These are phyloP conservation scores for Thelonectria olida DNA, from an alignment of 2,329 filamentous ascomycete genomes.

Conservation along the genomic window DNA sequence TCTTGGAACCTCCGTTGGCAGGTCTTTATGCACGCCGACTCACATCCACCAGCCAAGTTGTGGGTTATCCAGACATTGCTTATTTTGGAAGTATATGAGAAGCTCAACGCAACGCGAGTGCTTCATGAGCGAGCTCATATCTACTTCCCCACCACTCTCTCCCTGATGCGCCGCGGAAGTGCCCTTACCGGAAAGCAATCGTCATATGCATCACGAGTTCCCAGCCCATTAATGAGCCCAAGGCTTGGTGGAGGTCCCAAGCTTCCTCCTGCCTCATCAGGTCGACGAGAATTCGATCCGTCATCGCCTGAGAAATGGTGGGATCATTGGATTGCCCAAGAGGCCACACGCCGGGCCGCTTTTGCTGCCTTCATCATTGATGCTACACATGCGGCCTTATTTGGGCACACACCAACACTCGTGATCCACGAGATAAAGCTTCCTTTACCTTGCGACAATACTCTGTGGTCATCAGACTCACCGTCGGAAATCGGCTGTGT, in stretches of 20 bases:
- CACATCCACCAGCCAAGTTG: slow-evolving; percentile 39
- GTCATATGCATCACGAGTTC: slow-evolving; percentile 37
- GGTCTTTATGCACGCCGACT: slow-evolving; percentile 42
- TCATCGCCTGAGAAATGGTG: slow-evolving; percentile 40
- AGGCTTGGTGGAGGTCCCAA: slow-evolving; percentile 27
- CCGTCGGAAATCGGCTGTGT: slow-evolving; percentile 42
- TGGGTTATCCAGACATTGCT: slow-evolving; percentile 42
- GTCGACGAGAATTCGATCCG: slow-evolving; percentile 29
- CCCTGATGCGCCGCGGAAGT: slow-evolving; percentile 41
- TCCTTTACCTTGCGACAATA: slow-evolving; percentile 40
- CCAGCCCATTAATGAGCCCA: slow-evolving; percentile 35
- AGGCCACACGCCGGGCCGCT: slow-evolving; percentile 40
- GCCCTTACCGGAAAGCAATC: slow-evolving; percentile 41
- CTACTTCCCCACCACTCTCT: slow-evolving; percentile 41
- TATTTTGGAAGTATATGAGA: slow-evolving; percentile 40
- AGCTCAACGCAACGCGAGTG: slow-evolving; percentile 39
- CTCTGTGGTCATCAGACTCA: slow-evolving; percentile 41
- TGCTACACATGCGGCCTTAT: slow-evolving; percentile 40
- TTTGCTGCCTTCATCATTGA: slow-evolving; percentile 41
- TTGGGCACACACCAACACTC: slow-evolving; percentile 41
- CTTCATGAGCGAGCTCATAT: slow-evolving; percentile 42
- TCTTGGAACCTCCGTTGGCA: slow-evolving; percentile 42
- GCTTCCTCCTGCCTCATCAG: slow-evolving; percentile 17
- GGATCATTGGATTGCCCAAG: slow-evolving; percentile 43
- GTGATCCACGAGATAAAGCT: slow-evolving; percentile 43